Evolutionary conservation across 1,284 basidiomycete genomes (phyloP), one percentile per base, ranked within the genome.

Genomic region (Tilletia setariae): DNA sequence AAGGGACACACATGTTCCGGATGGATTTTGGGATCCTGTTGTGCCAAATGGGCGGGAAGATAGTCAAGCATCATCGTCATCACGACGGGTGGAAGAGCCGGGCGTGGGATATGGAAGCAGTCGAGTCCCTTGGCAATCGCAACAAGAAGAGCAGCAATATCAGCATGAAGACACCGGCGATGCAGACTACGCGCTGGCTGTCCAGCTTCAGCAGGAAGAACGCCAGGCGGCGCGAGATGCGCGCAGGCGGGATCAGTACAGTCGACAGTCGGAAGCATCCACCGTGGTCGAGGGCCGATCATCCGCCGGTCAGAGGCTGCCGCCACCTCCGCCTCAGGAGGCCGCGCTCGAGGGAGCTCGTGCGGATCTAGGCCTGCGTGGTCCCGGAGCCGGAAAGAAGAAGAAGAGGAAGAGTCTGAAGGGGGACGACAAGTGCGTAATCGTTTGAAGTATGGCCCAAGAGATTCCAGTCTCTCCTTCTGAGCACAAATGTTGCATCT

Each of bases 201-300:
- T 72, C 70, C 76, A 78, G 68, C 71, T 78, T 25, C 74, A 76
- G 28, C 71, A 75, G 35, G 73, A 74, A 25, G 76, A 78, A 19
- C 47, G 19, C 1, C 47, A 49, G 47, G 47, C 47, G n/a, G 47
- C 47, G 9, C 47, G 19, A 1, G 47, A 49, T 8, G 47, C 47
- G 47, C n/a, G 25, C 25, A 19, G 47, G 47, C n/a, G n/a, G 47
- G 7, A 23, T 8, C 47, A n/a, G n/a, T n/a, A 49, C n/a, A 23
- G 25, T 19, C 47, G 47, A n/a, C 1, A 19, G 47, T 49, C 47
- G 9, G n/a, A 19, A 1, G 8, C 47, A 1, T 49, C 47, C n/a
- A 7, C 47, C n/a, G 8, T 23, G n/a, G 47, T 19, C n/a, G 8
- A 46, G 13, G 44, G 44, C 15, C 44, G n/a, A n/a, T n/a, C n/a